Conservation (phyloP, 106 monocot genomes). For the Allium fistulosum region DNA sequence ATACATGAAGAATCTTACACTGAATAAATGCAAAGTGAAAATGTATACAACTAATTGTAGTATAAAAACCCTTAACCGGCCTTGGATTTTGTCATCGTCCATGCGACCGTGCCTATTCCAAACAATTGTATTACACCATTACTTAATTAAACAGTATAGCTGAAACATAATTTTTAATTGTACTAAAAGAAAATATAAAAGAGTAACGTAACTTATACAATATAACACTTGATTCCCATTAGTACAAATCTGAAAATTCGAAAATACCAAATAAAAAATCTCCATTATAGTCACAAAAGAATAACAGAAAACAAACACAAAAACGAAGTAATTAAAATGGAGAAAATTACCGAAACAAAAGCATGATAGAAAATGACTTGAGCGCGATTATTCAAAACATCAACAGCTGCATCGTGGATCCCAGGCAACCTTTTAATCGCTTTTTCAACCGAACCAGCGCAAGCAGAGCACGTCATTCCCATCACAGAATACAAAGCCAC, state of each 20-base stretch:
- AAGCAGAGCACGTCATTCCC: constrained; percentile 82
- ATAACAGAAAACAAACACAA: neutral
- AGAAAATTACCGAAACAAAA: constrained; percentile 53
- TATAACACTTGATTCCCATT: too few relatives aligned
- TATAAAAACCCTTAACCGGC: too few relatives aligned
- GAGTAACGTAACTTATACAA: too few relatives aligned
- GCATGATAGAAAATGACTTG: constrained; percentile 69
- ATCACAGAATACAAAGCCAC: constrained; percentile 42
- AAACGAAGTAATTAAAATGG: neutral
- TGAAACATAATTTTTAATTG: too few relatives aligned
- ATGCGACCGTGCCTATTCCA: too few relatives aligned
- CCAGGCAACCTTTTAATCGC: constrained; percentile 82
- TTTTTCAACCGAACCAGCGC: constrained; percentile 89
- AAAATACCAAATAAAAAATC: neutral
- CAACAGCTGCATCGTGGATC: constrained; percentile 81
- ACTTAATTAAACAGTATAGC: too few relatives aligned
- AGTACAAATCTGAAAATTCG: neutral
- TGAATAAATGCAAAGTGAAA: too few relatives aligned
- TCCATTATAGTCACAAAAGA: neutral
- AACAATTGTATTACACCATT: too few relatives aligned
- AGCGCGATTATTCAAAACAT: constrained; percentile 58
- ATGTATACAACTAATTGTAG: too few relatives aligned
- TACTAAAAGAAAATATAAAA: too few relatives aligned
- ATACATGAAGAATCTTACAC: too few relatives aligned
- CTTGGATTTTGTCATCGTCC: too few relatives aligned